Evolutionary conservation across 2,329 filamentous ascomycete species (phyloP).

Genomic region (Aureobasidium musti): DNA sequence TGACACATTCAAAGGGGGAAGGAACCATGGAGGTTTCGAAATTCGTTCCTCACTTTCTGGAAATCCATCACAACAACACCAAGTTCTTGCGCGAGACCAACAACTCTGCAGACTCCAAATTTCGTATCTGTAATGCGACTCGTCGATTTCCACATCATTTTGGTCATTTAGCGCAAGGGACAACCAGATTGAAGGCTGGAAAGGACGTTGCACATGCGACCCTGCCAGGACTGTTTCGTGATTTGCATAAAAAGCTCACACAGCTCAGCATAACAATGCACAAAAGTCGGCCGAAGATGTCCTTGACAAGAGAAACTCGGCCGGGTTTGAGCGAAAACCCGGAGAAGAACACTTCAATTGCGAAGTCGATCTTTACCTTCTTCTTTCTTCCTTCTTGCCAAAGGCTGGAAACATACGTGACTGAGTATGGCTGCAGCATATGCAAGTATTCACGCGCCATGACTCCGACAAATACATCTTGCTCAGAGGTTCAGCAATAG

Average conservation of each 20-base stretch:
- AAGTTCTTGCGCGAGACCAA: no score
- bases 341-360: neutral
- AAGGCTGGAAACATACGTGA: neutral
- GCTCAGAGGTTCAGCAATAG: neutral
- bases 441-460: conserved; percentile 7
- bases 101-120: no score
- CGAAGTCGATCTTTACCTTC: neutral
- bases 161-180: no score
- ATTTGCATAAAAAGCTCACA: neutral
- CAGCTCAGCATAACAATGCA: neutral
- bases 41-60: no score
- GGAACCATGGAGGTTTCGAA: no score
- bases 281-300: conserved; percentile 5
- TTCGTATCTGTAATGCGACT: no score
- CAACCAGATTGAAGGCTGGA: accelerated
- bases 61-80: no score
- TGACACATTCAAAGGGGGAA: no score
- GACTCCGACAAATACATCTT: neutral
- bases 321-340: neutral
- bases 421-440: neutral
- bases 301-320: neutral
- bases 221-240: neutral
- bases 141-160: neutral
- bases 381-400: neutral
- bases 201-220: neutral